Base-by-base conservation (phyloP, 179 eudicot species). In the Patellifolia procumbens region DNA sequence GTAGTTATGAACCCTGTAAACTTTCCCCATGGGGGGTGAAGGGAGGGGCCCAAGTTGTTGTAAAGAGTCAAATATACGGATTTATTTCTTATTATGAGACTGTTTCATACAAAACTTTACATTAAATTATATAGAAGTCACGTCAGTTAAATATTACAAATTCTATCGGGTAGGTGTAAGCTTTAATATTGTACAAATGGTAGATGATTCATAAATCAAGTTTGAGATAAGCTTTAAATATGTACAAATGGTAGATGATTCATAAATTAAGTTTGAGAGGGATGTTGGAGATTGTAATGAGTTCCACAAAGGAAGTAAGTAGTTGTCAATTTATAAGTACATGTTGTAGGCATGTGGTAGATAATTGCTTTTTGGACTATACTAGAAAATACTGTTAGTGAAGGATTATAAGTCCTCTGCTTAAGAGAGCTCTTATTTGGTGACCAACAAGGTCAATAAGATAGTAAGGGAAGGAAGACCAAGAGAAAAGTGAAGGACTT, bases 291-390 rank as follows among this genome's bases (percentile, higher is more conserved):
- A 66, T 66, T 66, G 32, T 2, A n/a, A 39, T 66, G 49, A 8
- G 20, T 37, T 7, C 16, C 7, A 2, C 17, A 43, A 39, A 39
- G 26, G 16, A 39, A 39, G 45, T n/a, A 42, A 42, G 19, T 5
- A 42, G 20, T 2, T 11, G 11, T 37, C 15, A 2, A 34, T 39
- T 64, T 24, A 22, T 10, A 66, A 42, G 70, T 51, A 66, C 70
- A 66, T 22, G 49, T 66, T 66, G 20, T 11, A 42, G 52, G 31
- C 12, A 66, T 42, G 70, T 42, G 70, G 51, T 66, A 39, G 52
- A 16, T 62, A 34, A 8, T 26, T 4, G 15, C 4, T 11, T 42
- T n/a, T 42, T 17, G 52, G 70, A 66, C 70, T 51, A 24, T 63
- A 2, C 24, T 37, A 66, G 20, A n/a, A 4, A n/a, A n/a, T 53